Evolutionary conservation across 1,139 yeast species (phyloP).

Genomic region (Taphrina deformans): DNA sequence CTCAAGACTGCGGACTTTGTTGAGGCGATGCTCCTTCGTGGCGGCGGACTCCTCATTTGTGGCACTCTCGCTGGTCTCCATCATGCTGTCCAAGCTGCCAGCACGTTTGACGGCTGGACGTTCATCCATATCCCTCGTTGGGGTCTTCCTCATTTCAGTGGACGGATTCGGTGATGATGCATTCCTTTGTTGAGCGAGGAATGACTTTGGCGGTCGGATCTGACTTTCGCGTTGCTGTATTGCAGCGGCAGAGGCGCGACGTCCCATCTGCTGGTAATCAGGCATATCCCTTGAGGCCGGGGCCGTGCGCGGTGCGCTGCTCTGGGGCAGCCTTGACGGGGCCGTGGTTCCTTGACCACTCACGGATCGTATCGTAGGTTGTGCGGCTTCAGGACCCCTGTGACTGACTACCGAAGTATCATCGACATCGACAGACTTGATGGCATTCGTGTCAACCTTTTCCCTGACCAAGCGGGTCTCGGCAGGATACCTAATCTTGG

Average conservation of each 20-base stretch:
- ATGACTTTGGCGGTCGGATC: background rate
- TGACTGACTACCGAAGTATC: background rate
- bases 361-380: conserved; percentile 21
- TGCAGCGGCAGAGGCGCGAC: conserved; percentile 4
- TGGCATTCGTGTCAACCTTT: background rate
- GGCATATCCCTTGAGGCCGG: background rate
- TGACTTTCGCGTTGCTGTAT: background rate
- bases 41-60: background rate
- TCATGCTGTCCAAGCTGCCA: conserved; percentile 17
- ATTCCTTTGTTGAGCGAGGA: conserved; percentile 1
- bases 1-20: conserved; percentile 11
- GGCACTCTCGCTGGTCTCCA: conserved; percentile 7
- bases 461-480: conserved; percentile 25
- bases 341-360: conserved; percentile 29
- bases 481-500: conserved; percentile 41
- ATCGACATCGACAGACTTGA: background rate
- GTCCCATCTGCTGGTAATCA: background rate
- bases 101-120: conserved; percentile 10
- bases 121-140: background rate
- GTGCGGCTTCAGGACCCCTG: background rate
- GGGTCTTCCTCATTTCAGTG: background rate
- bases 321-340: conserved; percentile 21
- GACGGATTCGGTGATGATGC: background rate
- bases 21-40: conserved; percentile 1
- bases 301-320: background rate